A percentile compares a stretch with the other conserved stretches of the same genome.
Conservation (phyloP, 2,329 filamentous ascomycete genomes). For the Colletotrichum orchidophilum region DNA sequence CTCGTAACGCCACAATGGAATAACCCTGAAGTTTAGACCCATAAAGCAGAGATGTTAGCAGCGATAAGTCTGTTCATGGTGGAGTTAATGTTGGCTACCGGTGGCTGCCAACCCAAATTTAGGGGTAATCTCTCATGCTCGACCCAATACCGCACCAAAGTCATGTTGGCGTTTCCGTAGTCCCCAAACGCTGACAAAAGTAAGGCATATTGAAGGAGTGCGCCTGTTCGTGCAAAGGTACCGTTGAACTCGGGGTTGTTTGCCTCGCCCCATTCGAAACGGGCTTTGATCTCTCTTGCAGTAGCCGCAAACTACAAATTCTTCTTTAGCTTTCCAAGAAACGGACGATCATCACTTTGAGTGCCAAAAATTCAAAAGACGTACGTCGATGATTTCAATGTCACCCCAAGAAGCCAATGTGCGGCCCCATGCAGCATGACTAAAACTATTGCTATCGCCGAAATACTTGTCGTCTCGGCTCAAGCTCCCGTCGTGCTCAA, state of each 20-base stretch:
- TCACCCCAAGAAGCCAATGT: constrained; percentile 22
- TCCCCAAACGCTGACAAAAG: constrained; percentile 5
- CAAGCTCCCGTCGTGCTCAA: constrained; percentile 45
- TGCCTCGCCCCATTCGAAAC: constrained; percentile 36
- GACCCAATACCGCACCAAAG: constrained; percentile 6
- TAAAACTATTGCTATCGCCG: constrained; percentile 43
- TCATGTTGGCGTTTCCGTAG: neutral
- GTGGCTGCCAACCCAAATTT: neutral
- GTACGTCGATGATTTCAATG: constrained; percentile 1
- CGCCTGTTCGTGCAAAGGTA: constrained; percentile 13
- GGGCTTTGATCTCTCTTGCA: constrained; percentile 38
- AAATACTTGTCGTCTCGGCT: constrained; percentile 41
- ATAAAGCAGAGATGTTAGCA: constrained; percentile 3
- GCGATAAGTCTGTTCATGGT: constrained; percentile 9
- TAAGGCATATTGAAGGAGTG: constrained; percentile 5
- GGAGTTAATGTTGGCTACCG: neutral
- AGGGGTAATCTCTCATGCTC: constrained; percentile 14
- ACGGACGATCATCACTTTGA: neutral
- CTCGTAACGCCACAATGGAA: neutral
- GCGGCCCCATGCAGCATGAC: constrained; percentile 38
- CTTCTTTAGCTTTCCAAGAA: neutral
- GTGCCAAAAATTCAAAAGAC: too few relatives aligned
- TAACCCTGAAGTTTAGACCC: neutral
- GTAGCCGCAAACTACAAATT: constrained; percentile 34
- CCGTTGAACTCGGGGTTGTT: constrained; percentile 38